phyloP scores from a whole-genome alignment of 352 stramenopile genomes.

The Globisporangium okanoganense region DNA sequence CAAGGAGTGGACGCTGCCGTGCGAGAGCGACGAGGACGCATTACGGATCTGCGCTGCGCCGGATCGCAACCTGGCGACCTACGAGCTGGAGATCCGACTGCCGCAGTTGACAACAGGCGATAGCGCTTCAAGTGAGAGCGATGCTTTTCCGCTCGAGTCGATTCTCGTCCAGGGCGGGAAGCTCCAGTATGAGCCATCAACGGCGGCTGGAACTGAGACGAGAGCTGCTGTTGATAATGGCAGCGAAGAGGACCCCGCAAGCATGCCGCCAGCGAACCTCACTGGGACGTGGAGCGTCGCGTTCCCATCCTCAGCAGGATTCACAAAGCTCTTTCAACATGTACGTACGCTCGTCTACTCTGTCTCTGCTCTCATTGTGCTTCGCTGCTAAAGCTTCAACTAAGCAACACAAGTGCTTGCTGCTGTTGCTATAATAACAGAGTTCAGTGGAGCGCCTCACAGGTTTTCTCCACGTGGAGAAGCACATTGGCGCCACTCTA shows the following conservation, averaged over 20 bases:
- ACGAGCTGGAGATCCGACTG: conserved; percentile 50
- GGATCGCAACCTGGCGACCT: conserved; percentile 40
- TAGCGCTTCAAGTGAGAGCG: neutral
- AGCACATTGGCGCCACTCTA: conserved; percentile 28
- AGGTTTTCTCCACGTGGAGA: conserved; percentile 53
- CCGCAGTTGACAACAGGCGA: conserved; percentile 16
- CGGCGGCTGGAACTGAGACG: neutral
- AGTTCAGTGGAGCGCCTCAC: conserved; percentile 26
- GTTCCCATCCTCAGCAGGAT: conserved; percentile 24
- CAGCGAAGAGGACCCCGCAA: neutral
- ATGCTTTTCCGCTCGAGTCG: neutral
- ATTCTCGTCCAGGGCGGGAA: conserved; percentile 38
- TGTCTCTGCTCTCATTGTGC: neutral
- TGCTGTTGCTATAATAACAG: conserved; percentile 15
- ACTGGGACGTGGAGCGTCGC: conserved; percentile 44
- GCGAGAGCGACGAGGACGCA: conserved; percentile 48
- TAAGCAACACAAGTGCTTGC: too few species aligned
- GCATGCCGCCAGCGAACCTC: neutral
- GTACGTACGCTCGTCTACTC: conserved; percentile 18
- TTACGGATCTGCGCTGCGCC: conserved; percentile 25
- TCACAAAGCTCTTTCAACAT: conserved; percentile 45
- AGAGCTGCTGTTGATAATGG: neutral
- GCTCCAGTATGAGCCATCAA: conserved; percentile 30
- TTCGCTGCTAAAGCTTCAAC: neutral
- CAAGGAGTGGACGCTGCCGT: conserved; percentile 38